phyloP scores from a whole-genome alignment of 192 early-diverging fungal species.

The Gaertneriomyces semiglobifer region DNA sequence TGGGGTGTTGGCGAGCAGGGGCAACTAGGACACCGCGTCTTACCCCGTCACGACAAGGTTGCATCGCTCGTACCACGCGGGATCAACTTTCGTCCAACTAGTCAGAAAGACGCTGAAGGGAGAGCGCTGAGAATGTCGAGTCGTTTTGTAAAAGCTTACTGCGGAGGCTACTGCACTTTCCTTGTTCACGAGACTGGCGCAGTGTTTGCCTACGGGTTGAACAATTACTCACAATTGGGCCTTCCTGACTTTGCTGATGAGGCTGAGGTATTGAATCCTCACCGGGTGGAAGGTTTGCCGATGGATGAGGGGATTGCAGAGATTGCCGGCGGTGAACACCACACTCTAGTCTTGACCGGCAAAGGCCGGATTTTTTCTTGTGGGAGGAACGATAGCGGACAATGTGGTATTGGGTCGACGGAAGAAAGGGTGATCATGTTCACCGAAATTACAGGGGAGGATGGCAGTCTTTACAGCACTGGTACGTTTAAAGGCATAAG shows the following conservation, averaged over 20 bases:
- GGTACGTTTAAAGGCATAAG: no score
- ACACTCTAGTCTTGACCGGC: slow-evolving; percentile 70
- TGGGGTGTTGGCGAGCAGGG: slow-evolving; percentile 90
- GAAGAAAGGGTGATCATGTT: slow-evolving; percentile 44
- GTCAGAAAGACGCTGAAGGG: slow-evolving; percentile 34
- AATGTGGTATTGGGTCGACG: slow-evolving; percentile 65
- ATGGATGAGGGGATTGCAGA: slow-evolving; percentile 43
- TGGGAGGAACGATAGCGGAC: slow-evolving; percentile 69
- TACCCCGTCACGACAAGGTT: slow-evolving; percentile 52
- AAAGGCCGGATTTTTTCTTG: slow-evolving; percentile 44
- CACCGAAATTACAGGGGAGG: not conserved
- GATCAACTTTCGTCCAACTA: slow-evolving; percentile 55
- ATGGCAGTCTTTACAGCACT: no score
- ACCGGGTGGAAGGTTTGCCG: slow-evolving; percentile 50
- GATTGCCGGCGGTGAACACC: slow-evolving; percentile 84
- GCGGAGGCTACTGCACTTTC: slow-evolving; percentile 83
- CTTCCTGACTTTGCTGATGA: slow-evolving; percentile 44
- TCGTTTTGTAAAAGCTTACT: slow-evolving; percentile 63
- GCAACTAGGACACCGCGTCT: slow-evolving; percentile 80
- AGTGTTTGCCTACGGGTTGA: slow-evolving; percentile 82
- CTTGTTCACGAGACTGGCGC: slow-evolving; percentile 64
- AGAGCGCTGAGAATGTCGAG: slow-evolving; percentile 52
- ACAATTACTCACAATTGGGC: slow-evolving; percentile 88
- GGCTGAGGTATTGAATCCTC: slow-evolving; percentile 41
- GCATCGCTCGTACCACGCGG: slow-evolving; percentile 41